A percentile compares a stretch with the other conserved stretches of the same genome.
Evolutionary conservation across 2,329 filamentous ascomycete genomes (phyloP).

Genomic region (Arthroderma sp.): DNA sequence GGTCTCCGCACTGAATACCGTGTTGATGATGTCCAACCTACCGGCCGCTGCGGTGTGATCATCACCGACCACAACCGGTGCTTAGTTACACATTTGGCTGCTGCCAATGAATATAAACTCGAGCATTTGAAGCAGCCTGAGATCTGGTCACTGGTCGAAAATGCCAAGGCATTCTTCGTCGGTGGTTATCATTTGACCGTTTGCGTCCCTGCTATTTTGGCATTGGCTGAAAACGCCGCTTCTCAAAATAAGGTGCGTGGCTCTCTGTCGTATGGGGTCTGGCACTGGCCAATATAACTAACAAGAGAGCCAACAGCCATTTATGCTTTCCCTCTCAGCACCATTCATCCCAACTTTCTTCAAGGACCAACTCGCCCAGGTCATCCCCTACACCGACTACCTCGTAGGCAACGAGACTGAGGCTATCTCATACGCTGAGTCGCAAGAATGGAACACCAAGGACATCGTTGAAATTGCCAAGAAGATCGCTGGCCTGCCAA

Average conservation of each 20-base stretch:
- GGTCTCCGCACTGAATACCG: constrained; percentile 92
- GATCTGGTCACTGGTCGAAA: constrained; percentile 85
- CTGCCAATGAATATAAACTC: constrained; percentile 92
- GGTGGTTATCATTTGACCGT: constrained; percentile 97
- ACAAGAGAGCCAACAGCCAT: constrained; percentile 36
- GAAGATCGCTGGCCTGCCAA: constrained; percentile 73
- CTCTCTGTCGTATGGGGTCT: background rate
- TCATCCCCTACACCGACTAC: constrained; percentile 86
- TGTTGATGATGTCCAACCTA: constrained; percentile 69
- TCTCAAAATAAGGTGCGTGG: constrained; percentile 61
- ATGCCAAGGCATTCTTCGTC: constrained; percentile 79
- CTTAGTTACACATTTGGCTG: constrained; percentile 88
- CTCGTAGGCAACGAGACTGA: constrained; percentile 96
- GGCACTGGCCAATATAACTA: background rate
- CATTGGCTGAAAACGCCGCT: constrained; percentile 79
- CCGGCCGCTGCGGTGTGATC: constrained; percentile 87
- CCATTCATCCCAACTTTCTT: constrained; percentile 97
- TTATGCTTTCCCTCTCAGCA: constrained; percentile 82
- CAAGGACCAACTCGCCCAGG: constrained; percentile 83
- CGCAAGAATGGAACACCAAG: constrained; percentile 59
- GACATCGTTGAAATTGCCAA: constrained; percentile 77
- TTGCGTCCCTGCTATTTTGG: constrained; percentile 78
- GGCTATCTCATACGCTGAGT: constrained; percentile 73
- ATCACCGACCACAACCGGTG: constrained; percentile 94
- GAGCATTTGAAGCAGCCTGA: constrained; percentile 83